Base-by-base conservation (phyloP, 1,284 basidiomycete genomes). In the Ganoderma boninense region DNA sequence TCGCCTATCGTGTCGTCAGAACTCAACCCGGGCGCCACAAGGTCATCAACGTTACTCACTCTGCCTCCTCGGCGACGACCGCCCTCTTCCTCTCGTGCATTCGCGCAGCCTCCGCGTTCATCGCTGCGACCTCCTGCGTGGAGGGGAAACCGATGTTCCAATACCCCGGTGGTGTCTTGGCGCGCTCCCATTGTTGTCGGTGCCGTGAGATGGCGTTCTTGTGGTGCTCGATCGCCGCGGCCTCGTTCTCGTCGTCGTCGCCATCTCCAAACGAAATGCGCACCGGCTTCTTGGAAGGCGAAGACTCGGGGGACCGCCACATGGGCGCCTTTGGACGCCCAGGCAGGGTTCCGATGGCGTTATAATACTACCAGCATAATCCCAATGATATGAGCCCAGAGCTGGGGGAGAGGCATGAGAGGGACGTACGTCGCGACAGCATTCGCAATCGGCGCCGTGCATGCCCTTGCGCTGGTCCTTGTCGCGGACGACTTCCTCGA, bases 101-200 rank as follows among this genome's bases (percentile, higher is more conserved):
- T 72, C 89, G 86, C 73, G 85, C 86, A 4, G 95, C 96, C 69
- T 83, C 82, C 68, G 84, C 83, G 79, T 97, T 97, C 73, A 96
- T 94, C 64, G 85, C 86, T 56, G 84, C 85, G 20, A 90, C 92
- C 76, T 93, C 88, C 79, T 96, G 95, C 2, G 96, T 97, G 72
- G 86, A 85, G 0, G 96, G 96, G 78, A 98, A 97, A 0, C 92
- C 94, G 67, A 97, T 96, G 72, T 92, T 86, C 95, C 94, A 95
- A 80, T 94, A 97, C 29, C 89, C 90, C 0, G 95, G 95, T 20
- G 96, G 96, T 0, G 95, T 96, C 59, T 84, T 86, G 1, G 91
- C 85, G 59, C 89, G 86, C 42, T 86, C 85, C 92, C 93, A 95
- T 57, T 89, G 84, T 73, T 90, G 84, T 38, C 95, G 87, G 81